Evolutionary conservation across 805 yeast genomes (phyloP).

Genomic region (Nakazawaea siamensis): DNA sequence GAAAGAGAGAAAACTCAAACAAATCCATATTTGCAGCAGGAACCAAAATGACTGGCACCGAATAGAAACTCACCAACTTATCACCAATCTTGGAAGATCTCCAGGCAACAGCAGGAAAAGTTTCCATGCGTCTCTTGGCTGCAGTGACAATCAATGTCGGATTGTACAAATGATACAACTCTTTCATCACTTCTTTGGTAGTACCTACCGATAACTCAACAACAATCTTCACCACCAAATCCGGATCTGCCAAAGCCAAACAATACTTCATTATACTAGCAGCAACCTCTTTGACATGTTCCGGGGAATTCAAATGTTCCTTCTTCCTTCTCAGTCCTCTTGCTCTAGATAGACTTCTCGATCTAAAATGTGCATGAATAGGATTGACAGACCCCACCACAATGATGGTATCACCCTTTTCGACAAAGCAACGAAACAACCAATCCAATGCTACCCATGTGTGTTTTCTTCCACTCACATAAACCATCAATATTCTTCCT

Average conservation of each 20-base stretch:
- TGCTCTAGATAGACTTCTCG: conserved; percentile 13
- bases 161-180: conserved; percentile 51
- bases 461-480: conserved; percentile 63
- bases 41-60: conserved; percentile 59
- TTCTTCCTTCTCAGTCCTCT: conserved; percentile 9
- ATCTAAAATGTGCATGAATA: conserved; percentile 16
- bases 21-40: conserved; percentile 50
- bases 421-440: conserved; percentile 44
- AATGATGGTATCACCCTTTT: conserved; percentile 60
- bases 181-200: conserved; percentile 47
- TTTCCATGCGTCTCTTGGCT: conserved; percentile 23
- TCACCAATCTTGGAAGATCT: conserved; percentile 54
- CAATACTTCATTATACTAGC: conserved; percentile 46
- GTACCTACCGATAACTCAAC: conserved; percentile 56
- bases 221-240: conserved; percentile 38
- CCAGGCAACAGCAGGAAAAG: conserved; percentile 44
- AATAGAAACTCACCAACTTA: conserved; percentile 53
- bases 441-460: conserved; percentile 83
- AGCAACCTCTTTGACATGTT: conserved; percentile 35
- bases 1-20: conserved; percentile 40
- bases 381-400: conserved; percentile 46
- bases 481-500: conserved; percentile 49
- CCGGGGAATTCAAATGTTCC: conserved; percentile 31
- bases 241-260: conserved; percentile 35
- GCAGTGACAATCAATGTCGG: conserved; percentile 53